Evolutionary conservation across 495 filamentous ascomycete genomes (phyloP).

Genomic region (Podospora fimiseda): DNA sequence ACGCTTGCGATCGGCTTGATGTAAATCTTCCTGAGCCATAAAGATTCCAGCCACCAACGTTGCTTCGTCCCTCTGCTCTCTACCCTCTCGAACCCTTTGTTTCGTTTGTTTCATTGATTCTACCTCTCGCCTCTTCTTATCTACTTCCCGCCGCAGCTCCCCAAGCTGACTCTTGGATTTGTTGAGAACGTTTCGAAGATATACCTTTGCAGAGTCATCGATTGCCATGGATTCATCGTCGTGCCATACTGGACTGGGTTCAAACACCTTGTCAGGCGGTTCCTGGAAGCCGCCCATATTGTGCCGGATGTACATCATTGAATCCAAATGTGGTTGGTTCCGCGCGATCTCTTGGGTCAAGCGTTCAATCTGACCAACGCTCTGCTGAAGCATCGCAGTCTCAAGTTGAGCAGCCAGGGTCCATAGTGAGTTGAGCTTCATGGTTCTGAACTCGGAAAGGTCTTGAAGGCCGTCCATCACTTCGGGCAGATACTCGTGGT

Average conservation of each 20-base stretch:
- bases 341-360: slow-evolving; percentile 76
- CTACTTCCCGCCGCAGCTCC: slow-evolving; percentile 71
- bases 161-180: slow-evolving; percentile 81
- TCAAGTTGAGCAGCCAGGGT: slow-evolving; percentile 73
- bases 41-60: slow-evolving; percentile 72
- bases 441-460: slow-evolving; percentile 78
- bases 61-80: slow-evolving; percentile 78
- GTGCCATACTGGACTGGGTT: slow-evolving; percentile 95
- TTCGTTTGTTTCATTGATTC: slow-evolving; percentile 65
- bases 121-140: slow-evolving; percentile 77
- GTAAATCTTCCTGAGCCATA: slow-evolving; percentile 70
- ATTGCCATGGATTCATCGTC: slow-evolving; percentile 78
- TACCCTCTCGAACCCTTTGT: slow-evolving; percentile 69
- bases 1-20: slow-evolving; percentile 79
- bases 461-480: slow-evolving; percentile 86
- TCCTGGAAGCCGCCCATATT: slow-evolving; percentile 78
- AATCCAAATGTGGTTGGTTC: slow-evolving; percentile 83
- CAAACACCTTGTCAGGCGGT: slow-evolving; percentile 75
- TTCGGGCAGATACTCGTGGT: slow-evolving; percentile 92
- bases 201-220: slow-evolving; percentile 81
- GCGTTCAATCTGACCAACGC: slow-evolving; percentile 61
- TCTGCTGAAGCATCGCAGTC: slow-evolving; percentile 59
- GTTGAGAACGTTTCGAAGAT: slow-evolving; percentile 80
- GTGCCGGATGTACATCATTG: slow-evolving; percentile 94
- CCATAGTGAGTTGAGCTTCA: slow-evolving; percentile 82